Evolutionary conservation across 768 basidiomycete species (phyloP).

Genomic region (Lactifluus echinatus): DNA sequence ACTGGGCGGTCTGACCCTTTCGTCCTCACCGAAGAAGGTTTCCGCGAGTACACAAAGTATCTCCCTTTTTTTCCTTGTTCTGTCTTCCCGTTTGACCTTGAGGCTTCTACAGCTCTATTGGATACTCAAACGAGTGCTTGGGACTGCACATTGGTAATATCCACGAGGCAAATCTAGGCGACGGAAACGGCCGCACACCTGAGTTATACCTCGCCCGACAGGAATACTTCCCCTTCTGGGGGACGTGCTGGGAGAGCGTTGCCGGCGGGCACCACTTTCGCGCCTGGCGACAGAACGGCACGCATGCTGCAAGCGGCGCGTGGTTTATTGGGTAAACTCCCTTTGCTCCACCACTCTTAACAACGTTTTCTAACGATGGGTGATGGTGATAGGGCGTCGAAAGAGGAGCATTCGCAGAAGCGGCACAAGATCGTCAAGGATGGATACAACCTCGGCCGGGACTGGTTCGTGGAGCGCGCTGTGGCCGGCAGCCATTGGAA

Average conservation of each 20-base stretch:
- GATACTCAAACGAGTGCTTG: conserved; percentile 75
- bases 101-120: conserved; percentile 48
- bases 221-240: conserved; percentile 67
- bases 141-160: conserved; percentile 68
- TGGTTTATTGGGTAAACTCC: conserved; percentile 76
- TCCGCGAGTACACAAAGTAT: conserved; percentile 62
- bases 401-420: conserved; percentile 59
- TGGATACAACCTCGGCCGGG: conserved; percentile 78
- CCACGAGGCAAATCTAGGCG: conserved; percentile 77
- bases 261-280: conserved; percentile 85
- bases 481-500: conserved; percentile 51
- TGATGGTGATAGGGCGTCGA: conserved; percentile 46
- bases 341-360: too few species aligned
- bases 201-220: conserved; percentile 73
- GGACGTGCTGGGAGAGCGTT: conserved; percentile 85
- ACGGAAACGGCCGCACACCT: conserved; percentile 61
- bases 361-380: background rate
- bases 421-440: conserved; percentile 67
- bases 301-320: conserved; percentile 58
- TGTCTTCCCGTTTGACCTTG: background rate
- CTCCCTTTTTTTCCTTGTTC: conserved; percentile 5
- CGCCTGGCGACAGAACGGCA: conserved; percentile 85
- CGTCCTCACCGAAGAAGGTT: conserved; percentile 65
- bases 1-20: conserved; percentile 72
- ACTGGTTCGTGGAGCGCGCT: conserved; percentile 67